phyloP scores from a whole-genome alignment of 1,139 yeast species.

The Pichia sp. region DNA sequence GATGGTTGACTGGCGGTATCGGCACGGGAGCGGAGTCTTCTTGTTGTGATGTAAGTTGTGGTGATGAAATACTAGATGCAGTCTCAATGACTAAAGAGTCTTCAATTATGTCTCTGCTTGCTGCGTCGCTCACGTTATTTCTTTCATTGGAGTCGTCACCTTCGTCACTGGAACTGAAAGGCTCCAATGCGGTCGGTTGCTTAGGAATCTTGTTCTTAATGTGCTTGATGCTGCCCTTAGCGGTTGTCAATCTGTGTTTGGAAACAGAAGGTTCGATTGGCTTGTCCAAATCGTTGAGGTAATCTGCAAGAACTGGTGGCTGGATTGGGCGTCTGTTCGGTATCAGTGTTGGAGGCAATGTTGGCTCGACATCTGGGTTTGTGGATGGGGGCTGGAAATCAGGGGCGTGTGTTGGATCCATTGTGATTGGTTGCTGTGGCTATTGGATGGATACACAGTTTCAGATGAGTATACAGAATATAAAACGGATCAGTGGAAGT shows the following conservation, averaged over 20 bases:
- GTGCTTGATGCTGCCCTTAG: neutral
- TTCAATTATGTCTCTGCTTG: neutral
- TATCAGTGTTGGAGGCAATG: constrained; percentile 70
- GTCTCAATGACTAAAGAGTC: neutral
- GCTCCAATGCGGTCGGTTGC: constrained; percentile 43
- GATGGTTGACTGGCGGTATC: neutral
- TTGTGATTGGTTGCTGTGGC: constrained; percentile 24
- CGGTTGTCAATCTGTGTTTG: neutral
- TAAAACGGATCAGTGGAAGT: too few species aligned
- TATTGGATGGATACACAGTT: too few species aligned
- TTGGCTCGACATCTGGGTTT: constrained; percentile 58
- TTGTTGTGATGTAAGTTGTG: neutral
- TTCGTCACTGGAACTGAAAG: constrained; percentile 40
- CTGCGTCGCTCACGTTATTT: too few species aligned
- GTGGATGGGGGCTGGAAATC: constrained; percentile 72
- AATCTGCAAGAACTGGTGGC: constrained; percentile 75
- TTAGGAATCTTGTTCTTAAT: constrained; percentile 40
- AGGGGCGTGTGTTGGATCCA: constrained; percentile 85
- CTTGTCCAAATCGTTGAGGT: constrained; percentile 68
- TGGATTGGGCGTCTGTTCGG: constrained; percentile 75
- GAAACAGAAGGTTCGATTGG: constrained; percentile 54
- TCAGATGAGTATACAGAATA: too few species aligned
- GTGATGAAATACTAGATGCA: neutral
- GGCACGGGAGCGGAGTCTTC: neutral
- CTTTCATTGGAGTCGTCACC: constrained; percentile 12